These are phyloP conservation scores for Bothriochloa decipiens DNA, from an alignment of 176 grass and related monocot species.

Conservation along the genomic window DNA sequence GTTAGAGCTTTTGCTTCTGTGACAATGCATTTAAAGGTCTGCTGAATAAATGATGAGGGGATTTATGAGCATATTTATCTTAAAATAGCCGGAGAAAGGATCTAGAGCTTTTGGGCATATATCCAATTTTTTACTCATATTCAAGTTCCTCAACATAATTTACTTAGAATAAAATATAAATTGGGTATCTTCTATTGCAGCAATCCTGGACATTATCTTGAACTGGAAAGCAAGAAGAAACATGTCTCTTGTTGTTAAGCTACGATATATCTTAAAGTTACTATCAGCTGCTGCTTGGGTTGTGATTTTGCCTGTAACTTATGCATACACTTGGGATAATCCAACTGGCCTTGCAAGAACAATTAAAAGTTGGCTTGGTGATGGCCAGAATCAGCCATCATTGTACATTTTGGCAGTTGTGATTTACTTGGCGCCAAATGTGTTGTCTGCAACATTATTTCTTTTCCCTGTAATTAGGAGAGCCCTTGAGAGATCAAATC, in stretches of 20 bases:
- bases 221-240: slow-evolving; percentile 97
- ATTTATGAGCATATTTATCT: background rate
- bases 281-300: slow-evolving; percentile 85
- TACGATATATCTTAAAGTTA: slow-evolving; percentile 91
- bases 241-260: slow-evolving; percentile 90
- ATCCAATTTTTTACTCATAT: background rate
- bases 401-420: slow-evolving; percentile 83
- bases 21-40: background rate
- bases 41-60: background rate
- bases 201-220: slow-evolving; percentile 78
- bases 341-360: slow-evolving; percentile 77
- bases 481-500: slow-evolving; percentile 83
- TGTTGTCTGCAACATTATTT: slow-evolving; percentile 72
- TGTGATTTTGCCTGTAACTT: slow-evolving; percentile 85
- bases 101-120: background rate
- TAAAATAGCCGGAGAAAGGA: background rate
- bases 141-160: slow-evolving; percentile 10
- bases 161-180: slow-evolving; percentile 36
- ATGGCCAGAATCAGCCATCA: slow-evolving; percentile 68
- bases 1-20: background rate
- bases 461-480: slow-evolving; percentile 74
- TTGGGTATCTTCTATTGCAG: slow-evolving; percentile 50
- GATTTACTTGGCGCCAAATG: slow-evolving; percentile 81
- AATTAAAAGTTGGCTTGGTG: slow-evolving; percentile 95
- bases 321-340: slow-evolving; percentile 81